Percentiles rank a stretch among this genome's conserved stretches.
Conservation (phyloP, 1,139 yeast species). For the Kluyveromyces sp. region DNA sequence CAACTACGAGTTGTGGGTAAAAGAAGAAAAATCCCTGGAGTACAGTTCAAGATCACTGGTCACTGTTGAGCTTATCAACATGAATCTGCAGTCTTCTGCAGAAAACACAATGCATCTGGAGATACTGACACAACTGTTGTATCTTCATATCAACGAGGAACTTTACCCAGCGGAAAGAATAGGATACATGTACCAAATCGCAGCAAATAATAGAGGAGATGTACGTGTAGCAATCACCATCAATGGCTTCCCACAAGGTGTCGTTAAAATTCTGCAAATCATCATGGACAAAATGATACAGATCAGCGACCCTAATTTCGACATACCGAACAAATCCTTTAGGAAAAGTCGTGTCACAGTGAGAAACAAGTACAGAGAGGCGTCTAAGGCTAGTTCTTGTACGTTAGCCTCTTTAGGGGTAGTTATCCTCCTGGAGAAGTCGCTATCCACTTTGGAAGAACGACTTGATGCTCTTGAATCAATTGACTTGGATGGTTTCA, state of each 20-base stretch:
- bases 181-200: conserved; percentile 49
- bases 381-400: conserved; percentile 38
- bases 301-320: conserved; percentile 14
- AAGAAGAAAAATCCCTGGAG: conserved; percentile 29
- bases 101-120: conserved; percentile 41
- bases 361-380: conserved; percentile 38
- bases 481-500: conserved; percentile 40
- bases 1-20: conserved; percentile 47
- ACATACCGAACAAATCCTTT: conserved; percentile 33
- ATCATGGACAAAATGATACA: conserved; percentile 10
- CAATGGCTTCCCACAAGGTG: conserved; percentile 42
- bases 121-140: conserved; percentile 42
- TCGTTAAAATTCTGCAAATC: conserved; percentile 19
- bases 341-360: conserved; percentile 40
- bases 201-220: conserved; percentile 45
- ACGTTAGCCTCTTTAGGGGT: conserved; percentile 42
- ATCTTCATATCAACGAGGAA: conserved; percentile 33
- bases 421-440: conserved; percentile 45
- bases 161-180: conserved; percentile 47
- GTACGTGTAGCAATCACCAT: conserved; percentile 43
- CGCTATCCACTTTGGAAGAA: conserved; percentile 45
- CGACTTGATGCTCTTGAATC: conserved; percentile 52
- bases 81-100: conserved; percentile 30
- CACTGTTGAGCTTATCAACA: conserved; percentile 40
- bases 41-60: conserved; percentile 32